Percentiles rank a stretch among this genome's conserved stretches.
These are phyloP conservation scores for Lipomyces anomalus DNA, from an alignment of 805 yeast species.

Conservation along the genomic window DNA sequence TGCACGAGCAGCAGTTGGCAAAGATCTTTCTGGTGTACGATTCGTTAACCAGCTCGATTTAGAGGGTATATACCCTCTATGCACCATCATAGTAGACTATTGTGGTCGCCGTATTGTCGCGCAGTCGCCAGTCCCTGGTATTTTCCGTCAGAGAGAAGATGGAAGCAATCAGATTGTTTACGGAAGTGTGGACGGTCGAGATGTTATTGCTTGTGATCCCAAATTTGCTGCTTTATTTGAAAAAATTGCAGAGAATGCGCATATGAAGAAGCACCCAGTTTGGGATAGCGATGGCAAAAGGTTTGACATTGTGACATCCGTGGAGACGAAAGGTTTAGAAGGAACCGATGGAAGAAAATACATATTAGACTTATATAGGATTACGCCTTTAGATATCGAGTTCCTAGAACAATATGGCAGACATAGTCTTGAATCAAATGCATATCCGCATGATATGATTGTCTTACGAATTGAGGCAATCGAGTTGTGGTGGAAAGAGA, in stretches of 20 bases:
- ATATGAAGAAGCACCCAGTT: slow-evolving; percentile 63
- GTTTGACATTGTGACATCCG: slow-evolving; percentile 56
- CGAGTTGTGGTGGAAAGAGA: slow-evolving; percentile 79
- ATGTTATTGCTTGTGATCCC: slow-evolving; percentile 45
- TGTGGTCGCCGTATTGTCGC: slow-evolving; percentile 83
- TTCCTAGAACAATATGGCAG: slow-evolving; percentile 59
- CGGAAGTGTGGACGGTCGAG: slow-evolving; percentile 63
- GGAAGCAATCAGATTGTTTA: slow-evolving; percentile 54
- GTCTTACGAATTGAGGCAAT: slow-evolving; percentile 82
- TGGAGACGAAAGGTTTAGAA: slow-evolving; percentile 75
- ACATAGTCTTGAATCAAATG: slow-evolving; percentile 35
- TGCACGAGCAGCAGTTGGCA: slow-evolving; percentile 70
- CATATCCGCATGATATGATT: slow-evolving; percentile 76
- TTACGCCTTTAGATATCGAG: slow-evolving; percentile 77
- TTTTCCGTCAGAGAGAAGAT: slow-evolving; percentile 45
- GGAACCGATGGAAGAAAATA: slow-evolving; percentile 85
- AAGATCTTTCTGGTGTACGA: slow-evolving; percentile 70
- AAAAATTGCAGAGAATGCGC: slow-evolving; percentile 66
- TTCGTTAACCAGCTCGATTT: slow-evolving; percentile 61
- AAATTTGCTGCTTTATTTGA: slow-evolving; percentile 53
- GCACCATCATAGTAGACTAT: slow-evolving; percentile 83
- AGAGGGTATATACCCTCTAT: slow-evolving; percentile 59
- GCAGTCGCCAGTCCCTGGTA: slow-evolving; percentile 95
- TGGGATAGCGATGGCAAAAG: slow-evolving; percentile 43
- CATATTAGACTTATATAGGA: slow-evolving; percentile 73